phyloP scores from a whole-genome alignment of 192 early-diverging fungal species.

The Oehlia diaphana region DNA sequence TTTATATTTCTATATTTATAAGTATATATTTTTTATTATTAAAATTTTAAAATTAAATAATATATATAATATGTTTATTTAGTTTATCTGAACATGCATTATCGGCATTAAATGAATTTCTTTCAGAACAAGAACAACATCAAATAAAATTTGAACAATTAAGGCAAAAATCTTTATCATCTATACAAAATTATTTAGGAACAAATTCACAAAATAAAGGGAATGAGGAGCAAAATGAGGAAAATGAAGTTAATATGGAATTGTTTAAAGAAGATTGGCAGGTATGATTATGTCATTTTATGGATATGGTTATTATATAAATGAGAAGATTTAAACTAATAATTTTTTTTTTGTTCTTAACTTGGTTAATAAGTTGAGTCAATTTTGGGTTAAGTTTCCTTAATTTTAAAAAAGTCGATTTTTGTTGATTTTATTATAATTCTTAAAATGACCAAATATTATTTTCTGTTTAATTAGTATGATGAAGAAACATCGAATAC shows the following conservation, averaged over 20 bases:
- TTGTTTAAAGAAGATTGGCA: constrained; percentile 84
- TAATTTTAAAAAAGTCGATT: constrained; percentile 29
- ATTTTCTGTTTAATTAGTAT: constrained; percentile 32
- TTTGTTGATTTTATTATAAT: neutral
- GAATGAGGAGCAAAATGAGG: constrained; percentile 25
- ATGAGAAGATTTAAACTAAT: neutral
- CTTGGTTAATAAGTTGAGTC: constrained; percentile 35
- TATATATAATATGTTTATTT: neutral
- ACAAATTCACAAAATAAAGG: constrained; percentile 20
- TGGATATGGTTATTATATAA: neutral
- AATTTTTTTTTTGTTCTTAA: constrained; percentile 1
- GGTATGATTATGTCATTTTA: constrained; percentile 51
- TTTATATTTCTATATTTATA: too few relatives aligned
- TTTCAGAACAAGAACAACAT: constrained; percentile 59
- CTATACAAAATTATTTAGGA: neutral
- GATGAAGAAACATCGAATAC: constrained; percentile 42
- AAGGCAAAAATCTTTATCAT: constrained; percentile 47
- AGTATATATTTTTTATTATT: too few relatives aligned
- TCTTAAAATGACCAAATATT: neutral
- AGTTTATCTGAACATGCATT: constrained; percentile 22
- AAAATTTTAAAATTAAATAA: neutral
- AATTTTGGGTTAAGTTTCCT: constrained; percentile 48
- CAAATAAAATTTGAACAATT: constrained; percentile 65
- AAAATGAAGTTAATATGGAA: constrained; percentile 53
- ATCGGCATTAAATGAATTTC: constrained; percentile 28